Percentiles rank a stretch among this genome's conserved stretches.
Conservation (phyloP, 2,329 filamentous ascomycete genomes). For the Aspergillus puulaauensis region DNA sequence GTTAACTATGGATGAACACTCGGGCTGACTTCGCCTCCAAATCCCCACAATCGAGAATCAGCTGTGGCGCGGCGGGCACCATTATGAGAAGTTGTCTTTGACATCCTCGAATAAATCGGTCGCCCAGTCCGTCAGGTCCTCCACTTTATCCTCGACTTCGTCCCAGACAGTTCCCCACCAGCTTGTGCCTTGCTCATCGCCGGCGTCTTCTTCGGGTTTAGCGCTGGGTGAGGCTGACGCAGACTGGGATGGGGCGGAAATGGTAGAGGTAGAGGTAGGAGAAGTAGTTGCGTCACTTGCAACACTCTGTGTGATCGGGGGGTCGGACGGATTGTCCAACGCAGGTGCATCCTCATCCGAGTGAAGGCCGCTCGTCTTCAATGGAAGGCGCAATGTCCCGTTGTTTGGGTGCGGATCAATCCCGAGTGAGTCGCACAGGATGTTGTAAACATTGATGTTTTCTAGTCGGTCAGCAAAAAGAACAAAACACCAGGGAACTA, state of each 20-base stretch:
- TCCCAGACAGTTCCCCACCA: constrained; percentile 37
- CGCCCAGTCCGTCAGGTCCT: constrained; percentile 38
- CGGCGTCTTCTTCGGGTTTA: constrained; percentile 13
- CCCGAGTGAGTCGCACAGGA: constrained; percentile 83
- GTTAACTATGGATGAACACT: background rate
- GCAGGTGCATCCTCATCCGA: constrained; percentile 38
- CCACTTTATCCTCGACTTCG: constrained; percentile 36
- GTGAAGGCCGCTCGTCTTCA: constrained; percentile 46
- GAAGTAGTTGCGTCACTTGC: background rate
- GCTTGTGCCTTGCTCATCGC: constrained; percentile 16
- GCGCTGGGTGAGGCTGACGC: background rate
- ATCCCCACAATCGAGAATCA: background rate
- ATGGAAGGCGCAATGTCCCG: constrained; percentile 66
- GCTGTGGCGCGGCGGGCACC: background rate
- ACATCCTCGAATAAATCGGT: constrained; percentile 29
- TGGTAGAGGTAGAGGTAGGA: background rate
- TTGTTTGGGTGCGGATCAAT: constrained; percentile 77
- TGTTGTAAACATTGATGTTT: constrained; percentile 94
- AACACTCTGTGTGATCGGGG: constrained; percentile 20
- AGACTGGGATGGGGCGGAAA: background rate
- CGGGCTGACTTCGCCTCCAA: background rate
- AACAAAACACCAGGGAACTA: background rate
- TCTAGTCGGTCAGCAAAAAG: constrained; percentile 52
- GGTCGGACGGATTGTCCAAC: constrained; percentile 34
- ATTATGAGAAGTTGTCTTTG: constrained; percentile 26